phyloP scores from a whole-genome alignment of 2,329 filamentous ascomycete species.

The Tolypocladium ovalisporum region DNA sequence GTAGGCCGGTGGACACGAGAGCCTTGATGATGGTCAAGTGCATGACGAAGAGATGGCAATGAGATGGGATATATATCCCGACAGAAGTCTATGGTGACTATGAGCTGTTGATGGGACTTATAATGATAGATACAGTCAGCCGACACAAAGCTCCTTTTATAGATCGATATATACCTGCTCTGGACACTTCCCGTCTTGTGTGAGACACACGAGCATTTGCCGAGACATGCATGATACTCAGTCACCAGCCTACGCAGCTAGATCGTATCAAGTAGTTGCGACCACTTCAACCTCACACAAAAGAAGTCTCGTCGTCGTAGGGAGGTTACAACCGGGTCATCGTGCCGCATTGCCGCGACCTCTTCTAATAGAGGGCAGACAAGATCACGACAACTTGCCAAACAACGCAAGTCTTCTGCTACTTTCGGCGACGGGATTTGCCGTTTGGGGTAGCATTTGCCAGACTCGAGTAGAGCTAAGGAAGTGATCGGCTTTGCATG shows the following conservation, averaged over 20 bases:
- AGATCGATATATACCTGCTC: neutral
- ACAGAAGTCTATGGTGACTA: neutral
- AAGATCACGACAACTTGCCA: neutral
- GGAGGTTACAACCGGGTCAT: neutral
- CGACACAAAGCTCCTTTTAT: neutral
- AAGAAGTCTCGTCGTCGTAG: neutral
- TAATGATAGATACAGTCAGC: neutral
- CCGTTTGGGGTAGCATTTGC: neutral
- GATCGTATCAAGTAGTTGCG: neutral
- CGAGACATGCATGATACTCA: neutral
- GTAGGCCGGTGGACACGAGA: slow-evolving; percentile 9
- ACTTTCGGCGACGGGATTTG: neutral
- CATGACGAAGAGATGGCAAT: neutral
- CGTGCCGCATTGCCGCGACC: neutral
- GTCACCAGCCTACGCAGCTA: neutral
- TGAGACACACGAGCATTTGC: neutral
- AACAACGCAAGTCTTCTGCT: neutral
- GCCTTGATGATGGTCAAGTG: neutral
- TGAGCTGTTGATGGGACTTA: neutral
- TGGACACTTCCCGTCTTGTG: neutral
- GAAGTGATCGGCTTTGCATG: neutral
- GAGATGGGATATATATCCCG: no score
- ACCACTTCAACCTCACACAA: neutral
- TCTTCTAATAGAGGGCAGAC: neutral
- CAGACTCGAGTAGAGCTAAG: neutral